Conservation (phyloP, 2,329 filamentous ascomycete species). For the Fusarium sacchari region DNA sequence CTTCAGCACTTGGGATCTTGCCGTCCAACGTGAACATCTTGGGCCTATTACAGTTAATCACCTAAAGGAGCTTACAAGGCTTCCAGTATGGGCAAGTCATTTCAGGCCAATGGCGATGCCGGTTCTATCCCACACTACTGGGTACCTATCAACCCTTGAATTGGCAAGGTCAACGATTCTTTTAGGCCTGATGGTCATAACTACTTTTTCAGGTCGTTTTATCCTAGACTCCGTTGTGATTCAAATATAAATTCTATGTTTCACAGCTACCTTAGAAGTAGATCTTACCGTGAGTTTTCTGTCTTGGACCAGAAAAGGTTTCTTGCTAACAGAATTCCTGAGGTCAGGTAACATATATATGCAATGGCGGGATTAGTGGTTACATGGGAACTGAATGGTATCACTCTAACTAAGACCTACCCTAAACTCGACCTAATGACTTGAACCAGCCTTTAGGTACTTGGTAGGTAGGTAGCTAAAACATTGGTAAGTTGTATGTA, state of each 20-base stretch:
- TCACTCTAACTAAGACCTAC: not conserved
- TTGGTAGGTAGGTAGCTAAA: too few relatives aligned
- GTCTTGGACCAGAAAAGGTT: not conserved
- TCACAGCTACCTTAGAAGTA: not conserved
- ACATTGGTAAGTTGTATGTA: not conserved
- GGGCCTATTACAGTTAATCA: not conserved
- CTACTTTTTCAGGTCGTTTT: not conserved
- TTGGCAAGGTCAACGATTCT: not conserved
- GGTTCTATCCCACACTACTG: not conserved
- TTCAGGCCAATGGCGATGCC: not conserved
- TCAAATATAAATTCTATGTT: not conserved
- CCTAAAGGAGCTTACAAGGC: not conserved
- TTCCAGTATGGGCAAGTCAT: not conserved
- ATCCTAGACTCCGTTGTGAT: not conserved
- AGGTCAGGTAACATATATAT: not conserved
- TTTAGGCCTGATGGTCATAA: not conserved
- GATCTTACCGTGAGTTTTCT: not conserved
- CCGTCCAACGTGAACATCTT: not conserved
- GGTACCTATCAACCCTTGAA: not conserved
- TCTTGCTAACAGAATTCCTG: not conserved
- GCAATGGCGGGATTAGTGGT: not conserved
- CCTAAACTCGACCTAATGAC: not conserved
- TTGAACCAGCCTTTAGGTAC: not conserved
- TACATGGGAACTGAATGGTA: not conserved
- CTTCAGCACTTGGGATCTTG: not conserved